phyloP scores from a whole-genome alignment of 2,329 filamentous ascomycete genomes.

The Cladophialophora yegresii region DNA sequence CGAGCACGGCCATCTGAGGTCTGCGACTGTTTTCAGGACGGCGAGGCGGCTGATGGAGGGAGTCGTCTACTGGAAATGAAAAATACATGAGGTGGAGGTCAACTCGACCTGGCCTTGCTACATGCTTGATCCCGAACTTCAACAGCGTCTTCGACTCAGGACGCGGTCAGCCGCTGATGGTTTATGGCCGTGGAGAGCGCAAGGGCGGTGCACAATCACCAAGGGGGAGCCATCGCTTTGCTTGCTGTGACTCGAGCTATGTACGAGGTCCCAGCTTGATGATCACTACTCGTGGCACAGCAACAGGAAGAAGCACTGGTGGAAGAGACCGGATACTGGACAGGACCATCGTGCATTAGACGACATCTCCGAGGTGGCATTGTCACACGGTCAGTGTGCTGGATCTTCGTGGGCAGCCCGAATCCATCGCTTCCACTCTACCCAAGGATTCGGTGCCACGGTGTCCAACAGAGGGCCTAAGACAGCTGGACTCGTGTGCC shows the following conservation, averaged over 20 bases:
- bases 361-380: not conserved
- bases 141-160: not conserved
- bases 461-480: not conserved
- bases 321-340: not conserved
- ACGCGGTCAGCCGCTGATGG: not conserved
- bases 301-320: not conserved
- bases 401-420: not conserved
- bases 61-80: not conserved
- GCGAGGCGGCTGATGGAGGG: slow-evolving; percentile 7
- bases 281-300: not conserved
- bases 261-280: not conserved
- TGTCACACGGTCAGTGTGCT: not conserved
- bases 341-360: not conserved
- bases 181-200: not conserved
- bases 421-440: not conserved
- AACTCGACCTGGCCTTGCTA: not conserved
- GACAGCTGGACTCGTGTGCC: not conserved
- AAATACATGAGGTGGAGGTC: not conserved
- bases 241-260: not conserved
- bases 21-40: slow-evolving; percentile 2
- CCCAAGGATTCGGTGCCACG: not conserved
- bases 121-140: not conserved
- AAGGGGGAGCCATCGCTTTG: too few relatives aligned
- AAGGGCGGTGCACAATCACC: not conserved
- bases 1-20: not conserved